Percentiles rank a stretch among this genome's conserved stretches.
Conservation (phyloP, 31 red algal genomes). For the Endocladia muricata region DNA sequence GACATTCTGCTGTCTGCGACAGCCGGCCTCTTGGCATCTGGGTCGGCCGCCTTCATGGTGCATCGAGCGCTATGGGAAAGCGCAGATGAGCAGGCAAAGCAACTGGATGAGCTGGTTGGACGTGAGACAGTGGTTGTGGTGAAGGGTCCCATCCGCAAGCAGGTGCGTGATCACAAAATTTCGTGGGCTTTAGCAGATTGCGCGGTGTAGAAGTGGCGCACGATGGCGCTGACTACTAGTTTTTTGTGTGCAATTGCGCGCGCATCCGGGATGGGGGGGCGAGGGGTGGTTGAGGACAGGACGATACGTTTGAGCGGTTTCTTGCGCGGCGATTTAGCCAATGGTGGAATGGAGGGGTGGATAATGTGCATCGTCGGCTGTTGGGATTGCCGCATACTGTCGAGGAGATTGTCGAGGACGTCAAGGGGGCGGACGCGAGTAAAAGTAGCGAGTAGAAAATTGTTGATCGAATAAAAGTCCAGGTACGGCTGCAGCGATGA, state of each 20-base stretch:
- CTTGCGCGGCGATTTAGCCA: conserved; percentile 31
- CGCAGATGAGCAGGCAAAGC: conserved; percentile 52
- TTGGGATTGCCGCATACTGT: conserved; percentile 41
- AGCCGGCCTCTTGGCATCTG: conserved; percentile 34
- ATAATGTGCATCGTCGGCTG: conserved; percentile 56
- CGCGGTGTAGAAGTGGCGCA: neutral
- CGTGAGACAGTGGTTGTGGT: neutral
- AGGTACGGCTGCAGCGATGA: too few relatives aligned
- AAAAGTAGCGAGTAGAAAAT: conserved; percentile 10
- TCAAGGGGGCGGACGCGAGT: conserved; percentile 9
- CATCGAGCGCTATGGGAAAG: conserved; percentile 55
- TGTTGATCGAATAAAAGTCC: too few relatives aligned
- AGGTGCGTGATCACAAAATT: conserved; percentile 26
- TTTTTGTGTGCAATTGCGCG: neutral
- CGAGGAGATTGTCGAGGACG: conserved; percentile 40
- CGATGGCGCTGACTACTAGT: conserved; percentile 5
- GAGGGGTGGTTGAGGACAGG: neutral
- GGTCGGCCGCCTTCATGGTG: conserved; percentile 43
- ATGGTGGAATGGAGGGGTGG: conserved; percentile 60
- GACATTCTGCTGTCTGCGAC: conserved; percentile 58
- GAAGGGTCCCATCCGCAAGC: conserved; percentile 6
- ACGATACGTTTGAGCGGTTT: conserved; percentile 56
- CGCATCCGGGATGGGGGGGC: too few relatives aligned
- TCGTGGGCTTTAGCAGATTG: neutral
- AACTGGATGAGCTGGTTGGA: conserved; percentile 39